Evolutionary conservation across 352 stramenopile genomes (phyloP), one percentile per base, ranked within the genome.

Genomic region (Plasmopara muralis): DNA sequence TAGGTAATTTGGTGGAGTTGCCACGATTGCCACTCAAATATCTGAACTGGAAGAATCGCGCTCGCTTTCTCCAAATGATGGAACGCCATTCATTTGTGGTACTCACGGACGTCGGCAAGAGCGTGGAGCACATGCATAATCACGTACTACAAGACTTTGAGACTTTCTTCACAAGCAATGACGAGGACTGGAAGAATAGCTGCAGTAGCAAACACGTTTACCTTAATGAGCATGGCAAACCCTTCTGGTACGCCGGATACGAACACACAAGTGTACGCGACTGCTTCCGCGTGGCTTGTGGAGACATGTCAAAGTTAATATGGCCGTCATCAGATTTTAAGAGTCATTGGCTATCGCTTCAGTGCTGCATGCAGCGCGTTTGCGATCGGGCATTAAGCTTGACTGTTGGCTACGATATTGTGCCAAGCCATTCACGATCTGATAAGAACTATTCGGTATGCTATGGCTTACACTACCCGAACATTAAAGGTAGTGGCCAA

Each of bases 161-260:
- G 30, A 58, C 30, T 4, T 84, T 84, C 37, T 84, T 84, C 43
- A 68, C 71, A 9, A 72, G 60, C 43, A 40, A 53, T 9, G 64
- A 78, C 33, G 53, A 62, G 5, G 60, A 60, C 12, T 65, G 50
- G 53, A 78, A 84, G 56, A 62, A 54, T 38, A 50, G 47, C 12
- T 81, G 66, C 50, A 84, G 65, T 4, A 78, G 70, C 53, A 80
- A 76, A 50, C 60, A 81, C 15, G 57, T 82, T 8, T 84, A 84
- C 50, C 66, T 63, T 35, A 84, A 84, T 29, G 73, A 84, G 47
- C 60, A 76, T 29, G 62, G 66, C 9, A 84, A 74, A 43, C 73
- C 73, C 18, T 81, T 84, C 56, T 84, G 73, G 73, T 84, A 84
- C 56, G 71, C 61, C 57, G 73, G 73, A 34, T 84, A 81, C 34